Conservation (phyloP, 768 basidiomycete species). For the Leccinum subgranulosum region DNA sequence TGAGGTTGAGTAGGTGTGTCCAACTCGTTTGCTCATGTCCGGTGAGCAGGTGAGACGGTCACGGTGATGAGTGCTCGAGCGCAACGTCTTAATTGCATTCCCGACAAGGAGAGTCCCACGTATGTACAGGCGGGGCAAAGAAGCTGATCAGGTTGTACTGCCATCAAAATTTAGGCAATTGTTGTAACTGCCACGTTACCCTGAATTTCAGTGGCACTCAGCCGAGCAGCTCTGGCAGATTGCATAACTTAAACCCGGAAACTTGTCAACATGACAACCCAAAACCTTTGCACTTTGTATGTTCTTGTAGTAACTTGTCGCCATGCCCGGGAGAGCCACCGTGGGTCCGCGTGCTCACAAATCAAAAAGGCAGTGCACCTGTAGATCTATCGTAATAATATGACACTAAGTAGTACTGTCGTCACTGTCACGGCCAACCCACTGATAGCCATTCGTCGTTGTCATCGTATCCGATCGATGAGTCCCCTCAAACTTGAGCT, state of each 20-base stretch:
- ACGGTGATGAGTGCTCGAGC: conserved; percentile 15
- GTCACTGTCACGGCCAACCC: not conserved
- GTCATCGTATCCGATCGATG: too few relatives aligned
- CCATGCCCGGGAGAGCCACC: conserved; percentile 5
- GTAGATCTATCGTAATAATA: conserved; percentile 12
- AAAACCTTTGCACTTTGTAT: not conserved
- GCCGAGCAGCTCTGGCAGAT: conserved; percentile 4
- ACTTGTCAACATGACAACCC: not conserved
- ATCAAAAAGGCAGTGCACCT: conserved; percentile 19
- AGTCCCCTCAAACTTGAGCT: not conserved
- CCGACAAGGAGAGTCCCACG: conserved; percentile 33
- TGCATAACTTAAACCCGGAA: not conserved
- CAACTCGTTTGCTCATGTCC: conserved; percentile 28
- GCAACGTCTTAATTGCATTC: conserved; percentile 30
- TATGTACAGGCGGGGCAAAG: conserved; percentile 35
- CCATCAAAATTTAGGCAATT: conserved; percentile 31
- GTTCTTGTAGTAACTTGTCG: not conserved
- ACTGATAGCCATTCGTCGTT: not conserved
- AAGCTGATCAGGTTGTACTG: conserved; percentile 31
- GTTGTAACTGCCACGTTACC: conserved; percentile 14
- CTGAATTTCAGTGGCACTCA: conserved; percentile 11
- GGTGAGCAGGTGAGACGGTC: conserved; percentile 10
- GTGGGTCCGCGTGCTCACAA: not conserved
- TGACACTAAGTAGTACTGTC: not conserved
- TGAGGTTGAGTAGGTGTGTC: conserved; percentile 29